These are phyloP conservation scores for Haemoproteus tartakovskyi DNA, from an alignment of 169 alveolate species.

Conservation along the genomic window DNA sequence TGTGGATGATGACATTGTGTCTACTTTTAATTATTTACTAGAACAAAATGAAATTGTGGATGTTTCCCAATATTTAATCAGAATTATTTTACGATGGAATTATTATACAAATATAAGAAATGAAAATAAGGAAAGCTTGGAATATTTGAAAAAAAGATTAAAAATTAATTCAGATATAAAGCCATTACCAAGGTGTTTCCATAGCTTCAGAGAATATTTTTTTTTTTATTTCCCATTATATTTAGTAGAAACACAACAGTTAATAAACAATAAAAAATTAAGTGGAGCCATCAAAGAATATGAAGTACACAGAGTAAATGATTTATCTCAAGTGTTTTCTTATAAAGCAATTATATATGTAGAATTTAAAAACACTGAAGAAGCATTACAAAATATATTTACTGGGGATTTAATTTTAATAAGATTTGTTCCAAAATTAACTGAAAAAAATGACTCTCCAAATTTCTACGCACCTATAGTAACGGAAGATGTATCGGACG, in stretches of 20 bases:
- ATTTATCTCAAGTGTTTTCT: slow-evolving; percentile 13
- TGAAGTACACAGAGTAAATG: slow-evolving; percentile 3
- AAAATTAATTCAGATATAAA: slow-evolving; percentile 37
- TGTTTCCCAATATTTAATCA: slow-evolving; percentile 28
- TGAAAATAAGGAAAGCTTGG: slow-evolving; percentile 25
- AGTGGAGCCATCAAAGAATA: slow-evolving; percentile 35
- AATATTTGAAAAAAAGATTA: slow-evolving; percentile 33
- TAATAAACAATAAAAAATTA: slow-evolving; percentile 54
- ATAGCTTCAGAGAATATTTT: slow-evolving; percentile 50
- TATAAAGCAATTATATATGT: slow-evolving; percentile 6
- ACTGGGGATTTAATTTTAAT: slow-evolving; percentile 38
- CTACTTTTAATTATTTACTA: slow-evolving; percentile 12
- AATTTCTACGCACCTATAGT: slow-evolving; percentile 5
- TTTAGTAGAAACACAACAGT: slow-evolving; percentile 59
- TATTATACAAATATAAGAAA: slow-evolving; percentile 48
- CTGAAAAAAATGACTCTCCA: slow-evolving; percentile 15
- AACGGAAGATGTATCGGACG: not conserved
- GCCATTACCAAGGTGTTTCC: slow-evolving; percentile 13
- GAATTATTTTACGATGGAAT: slow-evolving; percentile 57
- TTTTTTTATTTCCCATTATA: slow-evolving; percentile 35
- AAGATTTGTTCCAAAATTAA: slow-evolving; percentile 42
- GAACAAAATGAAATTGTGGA: slow-evolving; percentile 24
- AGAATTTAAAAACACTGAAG: slow-evolving; percentile 8
- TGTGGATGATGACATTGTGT: slow-evolving; percentile 14
- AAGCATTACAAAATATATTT: slow-evolving; percentile 20